Base-by-base conservation (phyloP, 768 basidiomycete species). In the Antrodiella citrinella region DNA sequence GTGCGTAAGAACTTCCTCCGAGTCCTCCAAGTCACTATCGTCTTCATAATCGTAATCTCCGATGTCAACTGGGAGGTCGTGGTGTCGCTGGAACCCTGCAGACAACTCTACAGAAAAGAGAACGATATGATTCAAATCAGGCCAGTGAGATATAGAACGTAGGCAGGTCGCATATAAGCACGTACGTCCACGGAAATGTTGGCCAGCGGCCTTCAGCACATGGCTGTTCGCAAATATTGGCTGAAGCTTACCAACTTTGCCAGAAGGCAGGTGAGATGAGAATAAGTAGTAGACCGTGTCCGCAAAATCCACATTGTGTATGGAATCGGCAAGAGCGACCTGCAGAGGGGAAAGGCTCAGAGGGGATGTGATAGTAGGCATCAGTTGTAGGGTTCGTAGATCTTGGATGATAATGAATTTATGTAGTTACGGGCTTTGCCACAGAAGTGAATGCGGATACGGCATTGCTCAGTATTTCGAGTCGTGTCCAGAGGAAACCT, bases 1-100 rank as follows among this genome's bases (percentile, higher is more conserved):
- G 47, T 26, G 5, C 9, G 3, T 23, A 7, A n/a, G 5, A 20
- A 5, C 19, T 9, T 45, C 43, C 18, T 26, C 24, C n/a, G n/a
- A n/a, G 26, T 51, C 50, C n/a, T 51, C 50, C 12, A 51, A 15
- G n/a, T 51, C 51, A 20, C 51, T 51, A n/a, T 42, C 46, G 13
- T 2, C 5, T 13, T 5, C 25, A 24, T 38, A 47, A 9, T n/a
- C 45, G 46, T 42, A 47, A 10, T 10, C 20, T 10, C 22, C 39
- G 22, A 35, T 5, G 15, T 24, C 3, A 15, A 21, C 15, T 7
- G 30, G 30, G 7, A 35, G 15, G 30, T 7, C 15, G 30, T 18
- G 42, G 18, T 10, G 21, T 44, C 21, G 9, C 10, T 44, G n/a
- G 21, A 44, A 44, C 10, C 21, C 38, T 10, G 3, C 22, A 46